phyloP scores from a whole-genome alignment of 2,329 filamentous ascomycete species.

The Sporothrix dimorphospora region DNA sequence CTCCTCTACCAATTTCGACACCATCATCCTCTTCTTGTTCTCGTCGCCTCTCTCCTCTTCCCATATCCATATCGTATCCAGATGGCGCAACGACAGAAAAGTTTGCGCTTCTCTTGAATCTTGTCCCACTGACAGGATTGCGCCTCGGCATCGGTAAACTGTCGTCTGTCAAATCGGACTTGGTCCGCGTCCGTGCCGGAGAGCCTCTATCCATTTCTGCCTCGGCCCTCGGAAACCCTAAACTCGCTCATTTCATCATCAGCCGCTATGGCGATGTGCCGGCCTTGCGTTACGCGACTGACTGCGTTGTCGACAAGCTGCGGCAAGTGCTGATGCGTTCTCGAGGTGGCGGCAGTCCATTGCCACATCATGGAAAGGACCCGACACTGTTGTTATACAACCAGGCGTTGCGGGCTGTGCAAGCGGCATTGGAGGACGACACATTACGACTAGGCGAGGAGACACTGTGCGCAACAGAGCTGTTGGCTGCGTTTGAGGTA shows the following conservation, averaged over 20 bases:
- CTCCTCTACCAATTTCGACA: too few relatives aligned
- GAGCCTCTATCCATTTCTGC: too few relatives aligned
- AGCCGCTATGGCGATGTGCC: background rate
- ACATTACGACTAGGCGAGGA: background rate
- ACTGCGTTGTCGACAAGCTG: constrained; percentile 5
- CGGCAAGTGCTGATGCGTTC: background rate
- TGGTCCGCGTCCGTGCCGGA: too few relatives aligned
- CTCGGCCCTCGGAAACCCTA: background rate
- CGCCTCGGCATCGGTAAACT: constrained; percentile 12
- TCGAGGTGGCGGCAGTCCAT: too few relatives aligned
- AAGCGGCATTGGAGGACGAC: constrained; percentile 3
- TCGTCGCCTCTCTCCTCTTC: too few relatives aligned
- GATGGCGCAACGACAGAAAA: background rate
- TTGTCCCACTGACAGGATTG: background rate
- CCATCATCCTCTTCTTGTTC: too few relatives aligned
- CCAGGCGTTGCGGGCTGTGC: background rate
- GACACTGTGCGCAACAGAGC: constrained; percentile 11
- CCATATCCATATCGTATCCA: background rate
- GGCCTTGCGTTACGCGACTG: constrained; percentile 8
- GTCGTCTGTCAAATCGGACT: background rate
- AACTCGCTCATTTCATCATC: constrained; percentile 10
- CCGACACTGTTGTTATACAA: background rate
- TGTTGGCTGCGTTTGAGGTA: constrained; percentile 12
- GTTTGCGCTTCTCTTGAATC: background rate
- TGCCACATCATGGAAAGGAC: too few relatives aligned